Evolutionary conservation across 208 protist species (phyloP), one percentile per base, ranked within the genome.

Genomic region (Acanthamoeba culbertsoni): DNA sequence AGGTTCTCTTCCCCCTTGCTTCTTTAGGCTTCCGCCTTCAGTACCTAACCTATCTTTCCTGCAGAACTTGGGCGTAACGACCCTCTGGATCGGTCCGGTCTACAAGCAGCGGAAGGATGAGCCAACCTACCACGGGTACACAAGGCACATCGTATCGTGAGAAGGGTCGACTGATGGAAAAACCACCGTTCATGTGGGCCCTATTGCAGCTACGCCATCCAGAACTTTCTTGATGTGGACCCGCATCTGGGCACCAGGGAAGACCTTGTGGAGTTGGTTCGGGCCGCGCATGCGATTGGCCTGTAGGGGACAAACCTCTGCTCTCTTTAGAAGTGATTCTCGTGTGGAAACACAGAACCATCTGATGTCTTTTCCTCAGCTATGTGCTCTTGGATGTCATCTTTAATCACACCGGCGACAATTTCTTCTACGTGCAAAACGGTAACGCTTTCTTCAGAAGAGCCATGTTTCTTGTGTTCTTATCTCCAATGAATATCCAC

Each of bases 341-440:
- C n/a, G n/a, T n/a, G n/a, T n/a, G n/a, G n/a, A n/a, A n/a, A n/a
- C n/a, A n/a, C 51, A 23, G 51, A 59, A 59, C 14, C 51, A 23
- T 59, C 35, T 20, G 37, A 33, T 33, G 10, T 3, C 26, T 2
- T 6, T 46, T 0, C 31, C 35, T 0, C 37, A 77, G 68, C 37
- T 77, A 48, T 7, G 71, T 82, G 2, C 45, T 82, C 0, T 43
- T 82, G 42, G 71, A 82, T 31, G 43, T 82, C 20, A 82, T 82
- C 45, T 82, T 82, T 43, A 82, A 82, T 26, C 71, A 82, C 45
- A 82, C 71, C 23, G 71, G 71, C 37, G 71, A 82, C 45, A 82
- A 82, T 43, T 82, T 82, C 71, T 82, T 82, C 45, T 82, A 82
- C 42, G 28, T 55, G 42, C 71, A 82, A 7, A n/a, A 53, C 0